Percentiles rank a stretch among this genome's conserved stretches.
phyloP scores from a whole-genome alignment of 495 filamentous ascomycete species.

The Penicillium robsamsonii region DNA sequence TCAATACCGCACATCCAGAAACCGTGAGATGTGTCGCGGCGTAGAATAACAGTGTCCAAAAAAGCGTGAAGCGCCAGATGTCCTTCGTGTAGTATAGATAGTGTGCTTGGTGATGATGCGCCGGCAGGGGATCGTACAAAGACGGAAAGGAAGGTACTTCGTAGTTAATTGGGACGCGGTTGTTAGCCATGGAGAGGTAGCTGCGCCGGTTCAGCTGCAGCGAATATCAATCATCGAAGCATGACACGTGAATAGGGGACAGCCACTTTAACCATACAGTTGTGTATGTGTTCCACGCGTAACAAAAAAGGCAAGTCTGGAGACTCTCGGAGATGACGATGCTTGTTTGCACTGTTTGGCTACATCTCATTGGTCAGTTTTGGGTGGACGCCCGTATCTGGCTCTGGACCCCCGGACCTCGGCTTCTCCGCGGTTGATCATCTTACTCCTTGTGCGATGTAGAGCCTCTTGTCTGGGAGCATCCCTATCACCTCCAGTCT shows the following conservation, averaged over 20 bases:
- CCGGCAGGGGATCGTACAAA: slow-evolving; percentile 73
- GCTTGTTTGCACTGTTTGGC: slow-evolving; percentile 44
- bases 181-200: slow-evolving; percentile 32
- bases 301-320: slow-evolving; percentile 2
- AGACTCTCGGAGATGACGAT: slow-evolving; percentile 12
- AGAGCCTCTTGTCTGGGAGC: slow-evolving; percentile 15
- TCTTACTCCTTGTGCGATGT: slow-evolving; percentile 20
- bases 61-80: slow-evolving; percentile 88
- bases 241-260: background rate
- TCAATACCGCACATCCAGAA: slow-evolving; percentile 66
- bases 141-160: slow-evolving; percentile 77
- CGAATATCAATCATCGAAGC: slow-evolving; percentile 3
- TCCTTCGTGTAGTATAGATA: slow-evolving; percentile 78
- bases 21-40: slow-evolving; percentile 49
- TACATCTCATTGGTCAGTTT: background rate
- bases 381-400: slow-evolving; percentile 25
- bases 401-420: slow-evolving; percentile 32
- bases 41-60: slow-evolving; percentile 71
- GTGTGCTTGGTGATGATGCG: slow-evolving; percentile 46
- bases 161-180: slow-evolving; percentile 64
- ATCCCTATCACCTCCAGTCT: slow-evolving; percentile 9
- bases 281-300: background rate
- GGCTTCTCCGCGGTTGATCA: slow-evolving; percentile 38
- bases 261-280: background rate
- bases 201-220: slow-evolving; percentile 8